A percentile compares a stretch with the other conserved stretches of the same genome.
Conservation (phyloP, 2,329 filamentous ascomycete species). For the Venturia oleaginea region DNA sequence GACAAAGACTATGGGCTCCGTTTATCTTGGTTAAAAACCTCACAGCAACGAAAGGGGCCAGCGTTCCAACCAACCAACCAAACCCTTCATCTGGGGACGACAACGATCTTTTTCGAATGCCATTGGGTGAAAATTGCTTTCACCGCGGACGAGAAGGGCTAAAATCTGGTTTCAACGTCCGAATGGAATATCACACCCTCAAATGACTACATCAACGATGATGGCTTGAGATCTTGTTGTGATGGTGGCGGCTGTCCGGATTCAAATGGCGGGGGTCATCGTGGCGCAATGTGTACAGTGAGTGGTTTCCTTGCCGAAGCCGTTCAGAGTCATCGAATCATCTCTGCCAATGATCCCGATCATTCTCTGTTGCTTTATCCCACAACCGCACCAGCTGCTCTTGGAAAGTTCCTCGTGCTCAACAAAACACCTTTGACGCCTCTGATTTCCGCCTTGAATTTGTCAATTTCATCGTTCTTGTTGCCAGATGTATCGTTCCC, state of each 20-base stretch:
- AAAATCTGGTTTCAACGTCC: no score
- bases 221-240: not conserved
- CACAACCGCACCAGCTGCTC: slow-evolving; percentile 33
- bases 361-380: not conserved
- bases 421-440: slow-evolving; percentile 71
- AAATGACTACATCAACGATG: not conserved
- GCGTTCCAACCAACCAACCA: no score
- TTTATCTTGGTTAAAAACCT: no score
- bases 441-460: slow-evolving; percentile 65
- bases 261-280: no score
- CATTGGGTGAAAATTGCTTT: no score
- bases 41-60: no score
- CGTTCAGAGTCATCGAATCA: not conserved
- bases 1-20: no score
- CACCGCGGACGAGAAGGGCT: no score
- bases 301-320: not conserved
- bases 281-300: not conserved
- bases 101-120: no score
- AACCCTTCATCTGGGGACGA: no score
- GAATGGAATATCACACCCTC: no score
- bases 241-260: not conserved
- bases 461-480: slow-evolving; percentile 62
- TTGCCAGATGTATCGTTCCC: slow-evolving; percentile 38
- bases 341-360: not conserved
- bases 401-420: slow-evolving; percentile 63